Evolutionary conservation across 768 basidiomycete genomes (phyloP), one percentile per base, ranked within the genome.

Genomic region (Leccinum pellstonianum): DNA sequence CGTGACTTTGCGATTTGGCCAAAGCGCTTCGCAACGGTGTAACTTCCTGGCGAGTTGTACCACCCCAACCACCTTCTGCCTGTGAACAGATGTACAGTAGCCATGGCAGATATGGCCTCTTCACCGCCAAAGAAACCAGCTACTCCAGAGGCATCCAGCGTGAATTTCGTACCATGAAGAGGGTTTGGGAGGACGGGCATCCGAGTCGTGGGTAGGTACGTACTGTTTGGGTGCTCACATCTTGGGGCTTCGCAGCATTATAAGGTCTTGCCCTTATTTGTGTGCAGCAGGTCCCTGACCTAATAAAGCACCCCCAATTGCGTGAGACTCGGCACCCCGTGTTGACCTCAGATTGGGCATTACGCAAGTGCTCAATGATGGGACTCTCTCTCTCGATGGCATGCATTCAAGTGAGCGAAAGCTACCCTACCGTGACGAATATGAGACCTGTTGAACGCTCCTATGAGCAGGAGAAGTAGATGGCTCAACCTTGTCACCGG

Each of bases 1-100:
- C 65, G 65, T 5, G 68, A 62, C 14, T 57, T 58, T 7, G 75
- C 73, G 10, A 76, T 31, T 27, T 67, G 66, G 12, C 72, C 73
- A 21, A 72, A 76, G 15, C 54, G 64, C 54, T 70, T 76, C 3
- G 74, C 75, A 21, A 77, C 55, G 1, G 62, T 67, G 25, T 74
- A 75, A 55, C 75, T 73, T 12, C 75, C 75, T 0, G 76, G 75
- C 7, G 74, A 73, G 48, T 76, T 77, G 54, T 77, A 74, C 71
- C 70, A 76, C 7, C 76, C 75, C 3, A 76, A 38, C 72, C 70
- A 77, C 53, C 33, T 67, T 63, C 74, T 65, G 1, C 70, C 73
- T 21, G 60, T 31, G 60, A 69, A 73, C 2, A 76, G 43, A 54
- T 76, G 75, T 2, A 76, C 68, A 33, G 72, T 69, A 9, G 71